phyloP scores from a whole-genome alignment of 495 filamentous ascomycete genomes.

The Haplographium delicatum region DNA sequence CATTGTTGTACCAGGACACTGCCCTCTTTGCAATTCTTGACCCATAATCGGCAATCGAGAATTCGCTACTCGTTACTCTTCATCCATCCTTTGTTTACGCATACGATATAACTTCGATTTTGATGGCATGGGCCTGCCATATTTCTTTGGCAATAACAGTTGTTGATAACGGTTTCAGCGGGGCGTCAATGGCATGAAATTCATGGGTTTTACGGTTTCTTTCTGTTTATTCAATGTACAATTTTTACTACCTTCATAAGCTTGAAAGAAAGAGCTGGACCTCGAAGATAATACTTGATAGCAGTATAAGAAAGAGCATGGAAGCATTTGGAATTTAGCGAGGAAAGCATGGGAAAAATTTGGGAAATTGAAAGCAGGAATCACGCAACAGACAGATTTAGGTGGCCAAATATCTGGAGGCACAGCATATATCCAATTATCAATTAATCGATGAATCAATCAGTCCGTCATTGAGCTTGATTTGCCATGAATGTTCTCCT shows the following conservation, averaged over 20 bases:
- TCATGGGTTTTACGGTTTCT: neutral
- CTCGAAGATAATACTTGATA: neutral
- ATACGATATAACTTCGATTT: too few species aligned
- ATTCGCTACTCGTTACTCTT: too few species aligned
- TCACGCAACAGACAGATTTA: too few species aligned
- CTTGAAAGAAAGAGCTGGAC: constrained; percentile 5
- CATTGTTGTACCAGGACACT: constrained; percentile 63
- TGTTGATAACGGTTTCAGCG: constrained; percentile 1
- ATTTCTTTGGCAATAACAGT: neutral
- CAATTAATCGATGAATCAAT: neutral
- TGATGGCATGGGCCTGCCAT: neutral
- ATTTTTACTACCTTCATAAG: neutral
- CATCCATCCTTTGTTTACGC: too few species aligned
- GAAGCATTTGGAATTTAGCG: neutral
- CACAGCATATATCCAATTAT: neutral
- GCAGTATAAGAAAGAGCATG: neutral
- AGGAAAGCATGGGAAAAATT: neutral
- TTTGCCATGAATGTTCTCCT: neutral
- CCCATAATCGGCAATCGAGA: neutral
- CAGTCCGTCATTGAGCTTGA: neutral
- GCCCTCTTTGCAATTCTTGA: constrained; percentile 46
- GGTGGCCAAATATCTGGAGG: too few species aligned
- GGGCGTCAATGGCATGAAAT: constrained; percentile 10
- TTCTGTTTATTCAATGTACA: constrained; percentile 8
- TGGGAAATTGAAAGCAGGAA: neutral